Conservation (phyloP, 1,139 yeast genomes). For the Taiozyma sp. region DNA sequence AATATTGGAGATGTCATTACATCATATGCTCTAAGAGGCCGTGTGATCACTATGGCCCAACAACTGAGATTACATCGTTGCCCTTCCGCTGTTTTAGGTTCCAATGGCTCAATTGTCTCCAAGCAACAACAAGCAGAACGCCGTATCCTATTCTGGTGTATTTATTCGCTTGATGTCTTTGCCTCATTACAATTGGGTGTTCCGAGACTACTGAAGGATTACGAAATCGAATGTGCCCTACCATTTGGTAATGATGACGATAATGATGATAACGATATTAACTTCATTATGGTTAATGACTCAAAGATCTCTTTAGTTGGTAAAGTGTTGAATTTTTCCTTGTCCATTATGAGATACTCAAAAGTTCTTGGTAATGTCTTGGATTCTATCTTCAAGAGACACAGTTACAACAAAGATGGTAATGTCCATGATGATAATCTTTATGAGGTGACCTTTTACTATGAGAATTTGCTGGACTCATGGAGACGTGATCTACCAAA, state of each 20-base stretch:
- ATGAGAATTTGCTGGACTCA: slow-evolving; percentile 68
- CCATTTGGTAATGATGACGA: slow-evolving; percentile 62
- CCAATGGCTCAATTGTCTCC: slow-evolving; percentile 51
- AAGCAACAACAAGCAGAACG: slow-evolving; percentile 75
- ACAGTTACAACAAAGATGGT: slow-evolving; percentile 24
- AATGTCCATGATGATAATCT: slow-evolving; percentile 26
- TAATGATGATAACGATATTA: slow-evolving; percentile 41
- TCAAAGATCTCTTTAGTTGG: slow-evolving; percentile 60
- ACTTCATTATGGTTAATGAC: slow-evolving; percentile 54
- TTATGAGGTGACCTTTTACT: slow-evolving; percentile 38
- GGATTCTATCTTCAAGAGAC: slow-evolving; percentile 57
- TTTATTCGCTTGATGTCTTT: slow-evolving; percentile 73
- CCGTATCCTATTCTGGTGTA: slow-evolving; percentile 80
- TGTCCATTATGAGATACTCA: slow-evolving; percentile 64
- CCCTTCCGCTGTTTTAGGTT: slow-evolving; percentile 74
- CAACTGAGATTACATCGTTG: slow-evolving; percentile 82
- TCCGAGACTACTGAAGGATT: slow-evolving; percentile 73
- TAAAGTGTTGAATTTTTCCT: slow-evolving; percentile 57
- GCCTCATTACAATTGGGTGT: slow-evolving; percentile 76
- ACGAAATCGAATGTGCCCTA: slow-evolving; percentile 80
- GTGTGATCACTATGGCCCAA: slow-evolving; percentile 79
- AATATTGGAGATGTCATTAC: slow-evolving; percentile 72
- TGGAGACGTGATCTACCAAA: slow-evolving; percentile 76
- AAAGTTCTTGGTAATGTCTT: slow-evolving; percentile 71
- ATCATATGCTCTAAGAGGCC: slow-evolving; percentile 71